Conservation (phyloP, 2,329 filamentous ascomycete species). For the Colletotrichum gloeosporioides region DNA sequence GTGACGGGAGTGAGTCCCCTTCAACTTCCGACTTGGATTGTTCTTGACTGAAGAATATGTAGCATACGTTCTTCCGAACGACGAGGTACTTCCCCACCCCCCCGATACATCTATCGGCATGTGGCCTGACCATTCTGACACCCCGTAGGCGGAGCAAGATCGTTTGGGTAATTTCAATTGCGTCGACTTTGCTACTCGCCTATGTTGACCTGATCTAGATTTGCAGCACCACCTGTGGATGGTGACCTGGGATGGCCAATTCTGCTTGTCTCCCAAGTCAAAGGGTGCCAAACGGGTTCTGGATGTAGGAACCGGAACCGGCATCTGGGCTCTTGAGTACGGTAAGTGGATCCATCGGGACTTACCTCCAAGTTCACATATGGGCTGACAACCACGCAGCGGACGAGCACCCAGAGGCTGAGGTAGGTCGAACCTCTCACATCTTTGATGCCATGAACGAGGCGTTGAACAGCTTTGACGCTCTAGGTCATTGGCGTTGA, state of each 20-base stretch:
- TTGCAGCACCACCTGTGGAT: background rate
- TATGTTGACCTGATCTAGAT: background rate
- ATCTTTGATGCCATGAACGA: background rate
- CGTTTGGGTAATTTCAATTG: background rate
- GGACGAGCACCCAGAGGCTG: background rate
- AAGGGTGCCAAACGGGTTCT: conserved; percentile 22
- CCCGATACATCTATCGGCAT: background rate
- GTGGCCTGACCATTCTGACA: background rate
- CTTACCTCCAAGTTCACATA: too few relatives aligned
- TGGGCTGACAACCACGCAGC: background rate
- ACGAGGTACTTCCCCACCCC: background rate
- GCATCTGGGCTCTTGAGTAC: background rate
- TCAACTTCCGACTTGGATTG: conserved; percentile 16
- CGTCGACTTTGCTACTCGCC: background rate
- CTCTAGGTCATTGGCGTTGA: background rate
- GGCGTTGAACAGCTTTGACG: background rate
- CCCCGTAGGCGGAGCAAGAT: background rate
- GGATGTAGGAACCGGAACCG: conserved; percentile 7
- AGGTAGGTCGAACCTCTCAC: background rate
- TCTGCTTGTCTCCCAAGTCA: conserved; percentile 32
- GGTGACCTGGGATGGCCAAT: conserved; percentile 24
- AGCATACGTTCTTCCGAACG: background rate
- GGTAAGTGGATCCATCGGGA: background rate
- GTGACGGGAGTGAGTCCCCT: conserved; percentile 27
- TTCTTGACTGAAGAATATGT: background rate